phyloP scores from a whole-genome alignment of 2,329 filamentous ascomycete genomes.

The Tricladium varicosporioides region DNA sequence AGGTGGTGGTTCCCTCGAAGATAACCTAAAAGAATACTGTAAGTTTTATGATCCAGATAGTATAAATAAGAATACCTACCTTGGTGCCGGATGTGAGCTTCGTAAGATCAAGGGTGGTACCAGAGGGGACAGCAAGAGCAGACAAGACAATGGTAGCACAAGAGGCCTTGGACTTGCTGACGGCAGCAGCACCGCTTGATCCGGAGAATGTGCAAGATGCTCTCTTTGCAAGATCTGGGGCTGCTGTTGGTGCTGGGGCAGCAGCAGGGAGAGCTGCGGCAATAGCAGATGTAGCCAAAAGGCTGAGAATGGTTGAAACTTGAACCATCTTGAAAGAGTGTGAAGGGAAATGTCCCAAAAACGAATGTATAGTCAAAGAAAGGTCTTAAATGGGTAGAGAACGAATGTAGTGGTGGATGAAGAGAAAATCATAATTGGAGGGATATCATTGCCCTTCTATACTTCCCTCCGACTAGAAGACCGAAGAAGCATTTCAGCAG shows the following conservation, averaged over 20 bases:
- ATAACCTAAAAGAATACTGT: conserved; percentile 41
- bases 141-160: conserved; percentile 53
- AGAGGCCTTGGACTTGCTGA: conserved; percentile 35
- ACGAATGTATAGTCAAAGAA: conserved; percentile 1
- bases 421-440: background rate
- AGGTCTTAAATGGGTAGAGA: background rate
- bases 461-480: background rate
- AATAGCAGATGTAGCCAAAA: conserved; percentile 19
- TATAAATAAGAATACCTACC: conserved; percentile 2
- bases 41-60: background rate
- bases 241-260: conserved; percentile 25
- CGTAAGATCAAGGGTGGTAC: conserved; percentile 53
- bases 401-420: background rate
- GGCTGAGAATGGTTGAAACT: conserved; percentile 19
- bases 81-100: conserved; percentile 46
- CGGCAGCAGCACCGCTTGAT: conserved; percentile 39
- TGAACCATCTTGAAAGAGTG: conserved; percentile 26
- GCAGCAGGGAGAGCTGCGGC: conserved; percentile 20
- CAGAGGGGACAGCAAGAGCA: conserved; percentile 54
- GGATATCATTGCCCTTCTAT: background rate
- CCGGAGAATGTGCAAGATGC: conserved; percentile 54
- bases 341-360: background rate
- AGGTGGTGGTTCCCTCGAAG: conserved; percentile 65
- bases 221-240: conserved; percentile 23
- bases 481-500: background rate